Base-by-base conservation (phyloP, 2,329 filamentous ascomycete species). In the Penicillium griseofulvum region DNA sequence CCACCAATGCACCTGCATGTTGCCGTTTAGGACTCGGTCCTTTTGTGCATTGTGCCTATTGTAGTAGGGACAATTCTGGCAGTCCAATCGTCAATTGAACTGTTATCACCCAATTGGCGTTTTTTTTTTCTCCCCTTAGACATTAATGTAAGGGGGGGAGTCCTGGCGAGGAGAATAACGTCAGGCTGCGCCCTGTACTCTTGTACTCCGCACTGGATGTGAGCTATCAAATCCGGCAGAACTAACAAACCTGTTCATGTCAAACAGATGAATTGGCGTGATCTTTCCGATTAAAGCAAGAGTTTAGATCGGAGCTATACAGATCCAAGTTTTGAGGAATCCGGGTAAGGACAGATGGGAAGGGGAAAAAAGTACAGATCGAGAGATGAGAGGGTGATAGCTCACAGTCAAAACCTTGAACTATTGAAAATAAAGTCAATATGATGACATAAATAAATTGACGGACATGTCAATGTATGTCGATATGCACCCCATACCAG, bases 211-310 rank as follows among this genome's bases (percentile, higher is more conserved):
- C 39, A 28, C 16, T 10, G 8, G 56, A 64, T 66, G 56, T 65
- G 64, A 66, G 58, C 46, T 63, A 56, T 66, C 62, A 55, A 37
- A 29, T 49, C 33, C 31, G 31, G 12, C 24, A 39, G 10, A 37
- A 8, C 26, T 6, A 28, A 26, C 28, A 43, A 12, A 33, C 28
- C 17, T 47, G 22, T 24, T 26, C 11, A 17, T 28, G 22, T 5
- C 31, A 24, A 47, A 34, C 29, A 26, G 14, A n/a, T 24, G 11
- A 19, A 7, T 38, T 44, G n/a, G 38, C 24, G 38, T 53, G 36
- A 34, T 53, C 8, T 41, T 28, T 29, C 16, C 4, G 17, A 7
- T 22, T 22, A 19, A 48, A 41, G 22, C 19, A 44, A 50, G 34
- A 52, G 7, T 6, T 39, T 11, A 26, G 19, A 47, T 47, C 19